Evolutionary conservation across 2,329 filamentous ascomycete genomes (phyloP).

Genomic region (Achaetomium macrosporum): DNA sequence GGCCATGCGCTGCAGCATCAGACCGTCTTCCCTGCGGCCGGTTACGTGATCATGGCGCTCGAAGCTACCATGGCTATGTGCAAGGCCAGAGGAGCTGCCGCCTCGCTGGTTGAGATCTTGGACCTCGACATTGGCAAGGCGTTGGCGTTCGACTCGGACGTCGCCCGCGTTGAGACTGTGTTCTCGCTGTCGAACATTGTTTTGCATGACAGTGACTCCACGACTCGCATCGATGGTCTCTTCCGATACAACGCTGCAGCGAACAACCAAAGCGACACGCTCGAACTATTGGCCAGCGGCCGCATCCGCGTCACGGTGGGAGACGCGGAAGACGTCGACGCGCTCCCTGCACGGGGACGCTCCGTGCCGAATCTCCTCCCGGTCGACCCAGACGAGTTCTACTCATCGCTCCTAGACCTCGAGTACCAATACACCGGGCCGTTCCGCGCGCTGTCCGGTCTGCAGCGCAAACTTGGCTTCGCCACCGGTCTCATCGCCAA

Average conservation of each 20-base stretch:
- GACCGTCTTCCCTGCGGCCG: slow-evolving; percentile 41
- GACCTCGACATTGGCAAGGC: slow-evolving; percentile 20
- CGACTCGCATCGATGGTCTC: not conserved
- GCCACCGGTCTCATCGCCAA: not conserved
- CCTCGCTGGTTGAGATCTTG: not conserved
- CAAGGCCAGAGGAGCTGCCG: not conserved
- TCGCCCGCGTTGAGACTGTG: slow-evolving; percentile 5
- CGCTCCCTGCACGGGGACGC: not conserved
- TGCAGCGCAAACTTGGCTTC: slow-evolving; percentile 4
- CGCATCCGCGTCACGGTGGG: not conserved
- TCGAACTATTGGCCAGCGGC: not conserved
- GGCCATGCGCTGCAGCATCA: slow-evolving; percentile 34
- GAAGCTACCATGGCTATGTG: slow-evolving; percentile 32
- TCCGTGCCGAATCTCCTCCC: not conserved
- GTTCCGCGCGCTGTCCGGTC: slow-evolving; percentile 7
- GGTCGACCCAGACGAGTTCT: not conserved
- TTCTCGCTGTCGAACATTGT: not conserved
- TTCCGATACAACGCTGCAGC: not conserved
- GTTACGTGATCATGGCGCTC: slow-evolving; percentile 38
- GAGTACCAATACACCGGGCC: slow-evolving; percentile 10
- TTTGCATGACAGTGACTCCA: not conserved
- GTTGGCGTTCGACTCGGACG: slow-evolving; percentile 9
- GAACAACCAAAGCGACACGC: not conserved
- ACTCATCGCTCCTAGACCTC: slow-evolving; percentile 7
- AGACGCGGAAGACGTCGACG: not conserved